A percentile compares a stretch with the other conserved stretches of the same genome.
These are phyloP conservation scores for Saccharomycopsis oosterbeekiorum DNA, from an alignment of 805 yeast species.

Conservation along the genomic window DNA sequence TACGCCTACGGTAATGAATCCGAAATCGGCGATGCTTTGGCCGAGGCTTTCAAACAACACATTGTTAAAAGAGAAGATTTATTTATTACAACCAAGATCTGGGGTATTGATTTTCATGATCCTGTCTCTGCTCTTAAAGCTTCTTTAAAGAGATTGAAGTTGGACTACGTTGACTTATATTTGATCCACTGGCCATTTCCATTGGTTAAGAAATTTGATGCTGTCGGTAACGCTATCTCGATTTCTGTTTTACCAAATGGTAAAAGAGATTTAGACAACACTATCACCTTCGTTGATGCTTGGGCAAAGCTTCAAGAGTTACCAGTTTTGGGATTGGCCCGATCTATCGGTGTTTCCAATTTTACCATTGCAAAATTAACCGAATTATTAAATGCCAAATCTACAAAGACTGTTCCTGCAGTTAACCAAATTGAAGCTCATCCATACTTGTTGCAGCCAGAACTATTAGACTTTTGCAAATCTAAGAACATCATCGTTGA, in stretches of 20 bases:
- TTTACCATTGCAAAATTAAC: conserved; percentile 45
- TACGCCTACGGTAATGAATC: conserved; percentile 50
- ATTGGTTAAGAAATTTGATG: conserved; percentile 30
- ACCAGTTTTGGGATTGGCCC: conserved; percentile 41
- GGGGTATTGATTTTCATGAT: conserved; percentile 33
- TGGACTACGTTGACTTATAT: conserved; percentile 57
- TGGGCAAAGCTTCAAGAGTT: conserved; percentile 57
- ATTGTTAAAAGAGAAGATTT: conserved; percentile 34
- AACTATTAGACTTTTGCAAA: conserved; percentile 43
- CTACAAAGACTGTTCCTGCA: conserved; percentile 50
- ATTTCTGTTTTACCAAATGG: conserved; percentile 31
- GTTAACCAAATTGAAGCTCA: conserved; percentile 71
- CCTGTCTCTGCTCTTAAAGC: conserved; percentile 39
- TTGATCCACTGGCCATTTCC: conserved; percentile 61
- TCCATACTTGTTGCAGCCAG: conserved; percentile 58
- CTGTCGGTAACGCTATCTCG: conserved; percentile 17
- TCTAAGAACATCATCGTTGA: conserved; percentile 46
- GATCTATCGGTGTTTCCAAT: conserved; percentile 73
- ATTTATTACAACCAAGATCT: conserved; percentile 56
- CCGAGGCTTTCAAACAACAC: conserved; percentile 22
- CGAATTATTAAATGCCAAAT: conserved; percentile 38
- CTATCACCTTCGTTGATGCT: conserved; percentile 42
- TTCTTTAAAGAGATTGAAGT: conserved; percentile 40
- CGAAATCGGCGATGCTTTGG: conserved; percentile 33
- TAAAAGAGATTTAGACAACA: conserved; percentile 26